Evolutionary conservation across 192 early-diverging fungal genomes (phyloP).

Genomic region (Kappamyces sp.): DNA sequence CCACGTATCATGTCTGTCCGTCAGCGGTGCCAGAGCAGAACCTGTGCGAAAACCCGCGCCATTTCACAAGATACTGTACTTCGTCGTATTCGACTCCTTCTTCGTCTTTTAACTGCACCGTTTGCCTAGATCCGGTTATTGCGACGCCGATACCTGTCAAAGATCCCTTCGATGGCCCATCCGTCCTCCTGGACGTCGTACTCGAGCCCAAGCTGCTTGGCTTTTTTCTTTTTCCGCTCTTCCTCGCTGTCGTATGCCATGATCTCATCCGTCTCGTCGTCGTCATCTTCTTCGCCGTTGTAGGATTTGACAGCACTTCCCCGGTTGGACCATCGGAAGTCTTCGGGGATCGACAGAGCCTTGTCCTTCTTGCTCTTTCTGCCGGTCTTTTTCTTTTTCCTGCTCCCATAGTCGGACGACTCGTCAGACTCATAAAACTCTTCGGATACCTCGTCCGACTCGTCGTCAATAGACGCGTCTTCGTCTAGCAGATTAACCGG

Average conservation of each 20-base stretch:
- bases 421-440: conserved; percentile 26
- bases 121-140: conserved; percentile 10
- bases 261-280: background rate
- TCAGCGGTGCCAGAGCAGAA: too few species aligned
- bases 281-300: conserved; percentile 29
- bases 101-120: conserved; percentile 8
- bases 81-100: conserved; percentile 33
- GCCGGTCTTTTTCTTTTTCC: conserved; percentile 28
- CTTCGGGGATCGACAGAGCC: conserved; percentile 31
- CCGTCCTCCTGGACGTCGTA: conserved; percentile 19
- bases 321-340: background rate
- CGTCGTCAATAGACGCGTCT: conserved; percentile 18
- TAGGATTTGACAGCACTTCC: conserved; percentile 29
- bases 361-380: conserved; percentile 44
- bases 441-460: conserved; percentile 21
- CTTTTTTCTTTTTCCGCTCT: conserved; percentile 19
- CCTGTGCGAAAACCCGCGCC: conserved; percentile 79
- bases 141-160: conserved; percentile 1
- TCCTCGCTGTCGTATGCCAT: conserved; percentile 27
- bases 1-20: conserved; percentile 79
- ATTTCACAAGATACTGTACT: conserved; percentile 87
- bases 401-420: conserved; percentile 19
- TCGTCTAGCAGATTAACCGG: background rate
- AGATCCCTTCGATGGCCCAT: conserved; percentile 20
- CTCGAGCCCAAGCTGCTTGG: background rate